A percentile compares a stretch with the other conserved stretches of the same genome.
Evolutionary conservation across 2,329 filamentous ascomycete genomes (phyloP).

Genomic region (Ceratocystis variospora): DNA sequence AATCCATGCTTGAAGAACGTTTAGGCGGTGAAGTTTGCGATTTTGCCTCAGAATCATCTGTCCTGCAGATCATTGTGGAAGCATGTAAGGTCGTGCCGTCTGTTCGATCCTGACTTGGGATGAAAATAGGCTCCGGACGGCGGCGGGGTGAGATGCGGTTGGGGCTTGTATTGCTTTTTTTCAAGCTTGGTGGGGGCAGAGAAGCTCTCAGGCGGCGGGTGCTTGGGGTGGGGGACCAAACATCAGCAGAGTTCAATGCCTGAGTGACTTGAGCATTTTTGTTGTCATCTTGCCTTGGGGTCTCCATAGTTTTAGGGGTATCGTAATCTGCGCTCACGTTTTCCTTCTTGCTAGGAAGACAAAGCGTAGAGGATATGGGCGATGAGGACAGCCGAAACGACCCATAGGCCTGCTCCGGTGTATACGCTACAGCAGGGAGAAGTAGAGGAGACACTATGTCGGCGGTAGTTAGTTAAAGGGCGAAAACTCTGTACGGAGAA

Average conservation of each 20-base stretch:
- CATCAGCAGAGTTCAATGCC: no score
- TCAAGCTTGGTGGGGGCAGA: constrained; percentile 1
- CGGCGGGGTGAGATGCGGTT: neutral
- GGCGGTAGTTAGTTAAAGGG: neutral
- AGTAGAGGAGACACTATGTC: neutral
- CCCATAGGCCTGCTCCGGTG: neutral
- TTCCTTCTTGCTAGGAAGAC: neutral
- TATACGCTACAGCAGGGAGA: neutral
- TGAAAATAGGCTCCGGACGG: constrained; percentile 10
- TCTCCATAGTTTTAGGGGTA: no score
- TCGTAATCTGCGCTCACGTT: neutral
- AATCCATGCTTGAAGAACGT: neutral
- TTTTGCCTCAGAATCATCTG: neutral
- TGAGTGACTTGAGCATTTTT: neutral
- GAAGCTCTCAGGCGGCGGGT: neutral
- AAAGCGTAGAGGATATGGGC: neutral
- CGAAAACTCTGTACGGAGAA: no score
- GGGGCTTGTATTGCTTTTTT: neutral
- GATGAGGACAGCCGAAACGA: neutral
- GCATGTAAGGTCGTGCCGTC: neutral
- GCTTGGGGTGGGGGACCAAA: neutral
- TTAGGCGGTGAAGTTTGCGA: neutral
- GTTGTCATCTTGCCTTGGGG: neutral
- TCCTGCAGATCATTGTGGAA: neutral
- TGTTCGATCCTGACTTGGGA: neutral